phyloP scores from a whole-genome alignment of 768 basidiomycete species.

The Panaeolus papilionaceus region DNA sequence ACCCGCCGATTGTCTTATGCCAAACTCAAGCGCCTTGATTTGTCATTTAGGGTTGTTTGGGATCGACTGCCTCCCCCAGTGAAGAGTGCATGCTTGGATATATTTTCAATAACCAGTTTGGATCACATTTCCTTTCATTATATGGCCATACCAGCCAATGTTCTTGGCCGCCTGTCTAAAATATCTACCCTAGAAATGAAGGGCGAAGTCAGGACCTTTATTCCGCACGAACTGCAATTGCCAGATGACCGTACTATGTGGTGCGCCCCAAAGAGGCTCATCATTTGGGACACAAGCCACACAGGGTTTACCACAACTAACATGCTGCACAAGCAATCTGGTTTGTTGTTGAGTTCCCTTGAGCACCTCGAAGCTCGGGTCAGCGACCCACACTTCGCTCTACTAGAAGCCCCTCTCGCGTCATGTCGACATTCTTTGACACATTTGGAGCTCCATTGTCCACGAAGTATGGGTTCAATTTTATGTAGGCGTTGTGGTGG shows the following conservation, averaged over 20 bases:
- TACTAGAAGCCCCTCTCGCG: not conserved
- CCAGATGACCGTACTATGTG: not conserved
- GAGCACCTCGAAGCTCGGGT: not conserved
- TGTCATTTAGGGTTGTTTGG: constrained; percentile 8
- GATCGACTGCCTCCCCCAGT: not conserved
- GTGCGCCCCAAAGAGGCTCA: not conserved
- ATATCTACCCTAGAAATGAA: constrained; percentile 9
- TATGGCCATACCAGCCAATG: constrained; percentile 4
- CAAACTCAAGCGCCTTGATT: constrained; percentile 1
- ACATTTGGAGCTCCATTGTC: not conserved
- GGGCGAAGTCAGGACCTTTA: constrained; percentile 1
- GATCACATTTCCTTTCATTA: not conserved
- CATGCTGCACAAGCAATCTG: not conserved
- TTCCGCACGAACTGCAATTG: not conserved
- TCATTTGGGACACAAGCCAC: not conserved
- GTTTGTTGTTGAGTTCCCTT: not conserved
- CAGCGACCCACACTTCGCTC: not conserved
- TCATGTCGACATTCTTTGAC: not conserved
- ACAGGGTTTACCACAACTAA: not conserved
- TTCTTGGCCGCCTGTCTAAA: not conserved
- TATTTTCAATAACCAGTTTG: not conserved
- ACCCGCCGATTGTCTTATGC: not conserved
- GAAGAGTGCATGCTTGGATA: not conserved
- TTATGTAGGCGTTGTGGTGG: not conserved
- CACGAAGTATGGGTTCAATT: not conserved